Conservation (phyloP, 2,329 filamentous ascomycete genomes). For the Chaetomiaceae sp. region DNA sequence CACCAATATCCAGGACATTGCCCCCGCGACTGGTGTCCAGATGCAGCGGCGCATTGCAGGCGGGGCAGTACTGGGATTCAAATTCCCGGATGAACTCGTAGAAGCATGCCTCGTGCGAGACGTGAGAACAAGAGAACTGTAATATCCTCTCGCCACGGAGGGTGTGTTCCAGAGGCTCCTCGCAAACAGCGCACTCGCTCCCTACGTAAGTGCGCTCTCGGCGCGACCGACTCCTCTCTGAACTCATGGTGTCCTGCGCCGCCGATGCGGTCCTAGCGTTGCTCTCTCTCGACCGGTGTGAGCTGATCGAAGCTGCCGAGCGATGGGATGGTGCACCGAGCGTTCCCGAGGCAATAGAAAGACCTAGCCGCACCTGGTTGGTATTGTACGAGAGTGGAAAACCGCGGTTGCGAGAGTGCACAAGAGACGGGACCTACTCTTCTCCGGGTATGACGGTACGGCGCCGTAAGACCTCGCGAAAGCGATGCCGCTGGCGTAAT, state of each 20-base stretch:
- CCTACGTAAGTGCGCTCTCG: conserved; percentile 94
- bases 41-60: conserved; percentile 86
- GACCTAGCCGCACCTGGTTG: conserved; percentile 31
- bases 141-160: conserved; percentile 89
- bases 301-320: conserved; percentile 37
- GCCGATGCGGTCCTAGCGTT: conserved; percentile 44
- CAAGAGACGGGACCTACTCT: conserved; percentile 31
- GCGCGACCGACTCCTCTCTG: conserved; percentile 73
- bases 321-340: conserved; percentile 38
- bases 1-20: conserved; percentile 88
- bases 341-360: conserved; percentile 36
- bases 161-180: conserved; percentile 94
- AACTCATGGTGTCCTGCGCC: conserved; percentile 58
- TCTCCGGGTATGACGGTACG: conserved; percentile 32
- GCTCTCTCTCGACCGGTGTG: conserved; percentile 36
- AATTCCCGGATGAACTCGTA: conserved; percentile 97
- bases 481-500: conserved; percentile 24
- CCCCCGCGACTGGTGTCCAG: conserved; percentile 89
- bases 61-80: conserved; percentile 89
- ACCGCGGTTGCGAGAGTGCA: background rate
- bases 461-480: conserved; percentile 26
- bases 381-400: too few relatives aligned
- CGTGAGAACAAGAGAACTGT: conserved; percentile 94
- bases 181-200: conserved; percentile 90
- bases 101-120: conserved; percentile 96